A percentile compares a stretch with the other conserved stretches of the same genome.
Conservation (phyloP, 805 yeast species). For the Yamadazyma kitorensis region DNA sequence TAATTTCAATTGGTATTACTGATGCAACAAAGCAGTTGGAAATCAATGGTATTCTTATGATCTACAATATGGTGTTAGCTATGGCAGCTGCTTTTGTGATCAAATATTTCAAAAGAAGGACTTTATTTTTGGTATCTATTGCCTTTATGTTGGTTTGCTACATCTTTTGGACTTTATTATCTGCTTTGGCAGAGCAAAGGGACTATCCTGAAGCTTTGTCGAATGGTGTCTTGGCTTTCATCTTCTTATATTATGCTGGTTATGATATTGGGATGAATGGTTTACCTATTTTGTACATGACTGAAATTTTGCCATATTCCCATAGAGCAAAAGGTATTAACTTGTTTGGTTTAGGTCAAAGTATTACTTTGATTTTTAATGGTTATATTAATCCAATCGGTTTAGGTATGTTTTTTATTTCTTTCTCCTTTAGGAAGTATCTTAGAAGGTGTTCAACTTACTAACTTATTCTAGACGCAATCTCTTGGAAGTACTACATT, state of each 20-base stretch:
- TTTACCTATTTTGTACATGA: slow-evolving; percentile 33
- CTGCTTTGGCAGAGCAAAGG: slow-evolving; percentile 16
- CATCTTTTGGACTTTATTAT: slow-evolving; percentile 20
- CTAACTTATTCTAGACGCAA: too few relatives aligned
- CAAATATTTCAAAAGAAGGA: slow-evolving; percentile 22
- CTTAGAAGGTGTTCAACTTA: too few relatives aligned
- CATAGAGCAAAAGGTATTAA: slow-evolving; percentile 32
- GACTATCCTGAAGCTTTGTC: slow-evolving; percentile 8
- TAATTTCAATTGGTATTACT: slow-evolving; percentile 51
- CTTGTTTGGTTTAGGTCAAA: slow-evolving; percentile 17
- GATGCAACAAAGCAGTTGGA: slow-evolving; percentile 40
- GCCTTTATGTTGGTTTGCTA: slow-evolving; percentile 20
- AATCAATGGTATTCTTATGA: slow-evolving; percentile 49
- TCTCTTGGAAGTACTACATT: slow-evolving; percentile 44
- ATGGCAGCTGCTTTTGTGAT: slow-evolving; percentile 14
- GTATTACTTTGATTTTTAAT: slow-evolving; percentile 16
- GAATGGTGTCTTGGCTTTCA: slow-evolving; percentile 21
- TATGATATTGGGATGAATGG: slow-evolving; percentile 40
- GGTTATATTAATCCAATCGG: slow-evolving; percentile 16
- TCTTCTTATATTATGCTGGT: slow-evolving; percentile 19
- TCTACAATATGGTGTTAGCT: slow-evolving; percentile 39
- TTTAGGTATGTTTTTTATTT: slow-evolving; percentile 25
- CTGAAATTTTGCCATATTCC: slow-evolving; percentile 31
- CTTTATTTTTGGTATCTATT: slow-evolving; percentile 21
- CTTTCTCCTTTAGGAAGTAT: too few relatives aligned